These are phyloP conservation scores for Davidsoniella virescens DNA, from an alignment of 2,329 filamentous ascomycete genomes.

Conservation along the genomic window DNA sequence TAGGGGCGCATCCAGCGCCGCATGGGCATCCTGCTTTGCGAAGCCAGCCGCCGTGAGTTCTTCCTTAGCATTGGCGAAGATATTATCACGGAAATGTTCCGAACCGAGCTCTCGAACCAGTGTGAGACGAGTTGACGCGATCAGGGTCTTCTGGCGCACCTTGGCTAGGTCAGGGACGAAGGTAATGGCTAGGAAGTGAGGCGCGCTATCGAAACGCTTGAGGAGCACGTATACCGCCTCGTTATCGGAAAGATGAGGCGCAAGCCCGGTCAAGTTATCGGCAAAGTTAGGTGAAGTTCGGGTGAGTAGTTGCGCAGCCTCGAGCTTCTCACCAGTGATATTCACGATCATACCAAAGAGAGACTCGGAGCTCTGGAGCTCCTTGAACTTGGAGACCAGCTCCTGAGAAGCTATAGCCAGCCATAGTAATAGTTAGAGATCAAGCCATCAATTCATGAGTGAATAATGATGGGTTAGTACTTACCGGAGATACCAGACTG, in stretches of 20 bases:
- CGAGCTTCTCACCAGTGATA: constrained; percentile 52
- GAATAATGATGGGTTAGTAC: constrained; percentile 7
- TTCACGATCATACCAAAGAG: constrained; percentile 56
- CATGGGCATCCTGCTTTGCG: constrained; percentile 54
- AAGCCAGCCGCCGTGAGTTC: constrained; percentile 59
- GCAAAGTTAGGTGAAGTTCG: constrained; percentile 41
- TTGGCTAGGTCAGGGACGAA: constrained; percentile 67
- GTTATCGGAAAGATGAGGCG: constrained; percentile 46
- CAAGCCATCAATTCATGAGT: background rate
- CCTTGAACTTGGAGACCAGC: constrained; percentile 57
- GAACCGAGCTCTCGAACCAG: constrained; percentile 61
- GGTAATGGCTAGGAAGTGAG: constrained; percentile 52
- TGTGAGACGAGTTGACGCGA: constrained; percentile 60
- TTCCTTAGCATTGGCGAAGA: constrained; percentile 53
- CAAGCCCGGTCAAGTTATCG: constrained; percentile 45
- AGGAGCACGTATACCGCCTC: constrained; percentile 61
- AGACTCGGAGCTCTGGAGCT: constrained; percentile 42
- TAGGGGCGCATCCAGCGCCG: constrained; percentile 47
- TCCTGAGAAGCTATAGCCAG: constrained; percentile 50
- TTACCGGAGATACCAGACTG: constrained; percentile 65
- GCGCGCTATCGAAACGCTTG: constrained; percentile 42
- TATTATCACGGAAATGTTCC: constrained; percentile 61
- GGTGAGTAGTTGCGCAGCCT: constrained; percentile 39
- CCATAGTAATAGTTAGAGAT: background rate
- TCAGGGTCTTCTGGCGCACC: constrained; percentile 76